phyloP scores from a whole-genome alignment of 257 asterid genomes.

The Oldenlandia corymbosa region DNA sequence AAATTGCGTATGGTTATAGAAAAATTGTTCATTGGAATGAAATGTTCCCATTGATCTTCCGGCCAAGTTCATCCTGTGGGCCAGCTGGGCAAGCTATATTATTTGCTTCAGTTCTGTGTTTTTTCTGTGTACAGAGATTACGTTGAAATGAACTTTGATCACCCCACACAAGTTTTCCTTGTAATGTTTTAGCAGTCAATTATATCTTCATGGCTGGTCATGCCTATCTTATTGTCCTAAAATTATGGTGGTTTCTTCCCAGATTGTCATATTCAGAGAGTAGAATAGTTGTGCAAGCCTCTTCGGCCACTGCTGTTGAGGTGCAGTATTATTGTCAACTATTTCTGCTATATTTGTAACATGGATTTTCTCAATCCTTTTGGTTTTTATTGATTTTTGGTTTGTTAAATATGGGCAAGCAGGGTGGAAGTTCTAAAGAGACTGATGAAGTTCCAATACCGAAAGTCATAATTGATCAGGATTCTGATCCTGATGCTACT shows the following conservation, averaged over 20 bases:
- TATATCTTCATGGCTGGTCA: not conserved
- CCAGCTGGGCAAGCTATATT: not conserved
- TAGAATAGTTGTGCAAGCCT: conserved; percentile 49
- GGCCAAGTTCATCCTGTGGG: not conserved
- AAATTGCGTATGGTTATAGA: too few species aligned
- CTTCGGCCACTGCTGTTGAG: conserved; percentile 67
- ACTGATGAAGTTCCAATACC: conserved; percentile 67
- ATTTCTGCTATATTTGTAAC: not conserved
- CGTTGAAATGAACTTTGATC: not conserved
- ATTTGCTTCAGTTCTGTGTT: not conserved
- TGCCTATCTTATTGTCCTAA: conserved; percentile 13
- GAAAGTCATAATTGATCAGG: conserved; percentile 78
- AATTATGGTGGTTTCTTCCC: conserved; percentile 25
- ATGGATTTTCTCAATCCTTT: conserved; percentile 2
- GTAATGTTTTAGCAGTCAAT: not conserved
- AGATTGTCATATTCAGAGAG: conserved; percentile 45
- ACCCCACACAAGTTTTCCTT: not conserved
- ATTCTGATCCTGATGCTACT: conserved; percentile 84
- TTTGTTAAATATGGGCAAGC: conserved; percentile 26
- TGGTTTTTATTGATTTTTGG: not conserved
- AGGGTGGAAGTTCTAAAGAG: conserved; percentile 61
- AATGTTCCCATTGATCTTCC: not conserved
- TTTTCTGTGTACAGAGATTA: not conserved
- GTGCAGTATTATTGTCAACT: conserved; percentile 26
- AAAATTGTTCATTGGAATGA: not conserved